Percentiles rank a stretch among this genome's conserved stretches.
Evolutionary conservation across 441 rosid genomes (phyloP).

Genomic region (Capsella rubella): DNA sequence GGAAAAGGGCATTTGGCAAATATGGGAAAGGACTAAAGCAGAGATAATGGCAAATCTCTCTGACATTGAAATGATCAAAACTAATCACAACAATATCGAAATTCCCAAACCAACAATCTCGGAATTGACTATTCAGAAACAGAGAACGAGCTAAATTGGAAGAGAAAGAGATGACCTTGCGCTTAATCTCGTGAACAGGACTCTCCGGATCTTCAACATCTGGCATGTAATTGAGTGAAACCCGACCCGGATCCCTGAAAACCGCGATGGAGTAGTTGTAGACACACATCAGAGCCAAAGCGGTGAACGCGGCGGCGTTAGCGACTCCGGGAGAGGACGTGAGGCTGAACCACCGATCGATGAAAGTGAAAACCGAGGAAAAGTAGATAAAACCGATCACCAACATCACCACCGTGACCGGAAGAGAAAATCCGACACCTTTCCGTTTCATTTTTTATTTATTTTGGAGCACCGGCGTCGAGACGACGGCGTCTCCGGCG

Average conservation of each 20-base stretch:
- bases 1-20: conserved; percentile 12
- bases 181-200: conserved; percentile 88
- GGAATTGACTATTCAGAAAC: background rate
- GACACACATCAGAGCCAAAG: conserved; percentile 64
- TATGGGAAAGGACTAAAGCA: background rate
- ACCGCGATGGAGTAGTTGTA: conserved; percentile 64
- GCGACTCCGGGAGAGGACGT: conserved; percentile 77
- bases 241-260: conserved; percentile 87
- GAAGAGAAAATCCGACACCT: conserved; percentile 60
- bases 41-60: conserved; percentile 22
- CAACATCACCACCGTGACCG: conserved; percentile 66
- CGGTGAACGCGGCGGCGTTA: conserved; percentile 75
- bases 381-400: conserved; percentile 72
- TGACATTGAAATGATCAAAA: conserved; percentile 5
- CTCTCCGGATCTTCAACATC: conserved; percentile 70
- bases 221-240: conserved; percentile 72
- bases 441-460: conserved; percentile 56
- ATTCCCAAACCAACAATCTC: background rate
- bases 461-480: conserved; percentile 61
- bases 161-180: conserved; percentile 63
- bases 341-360: conserved; percentile 92
- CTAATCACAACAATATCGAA: background rate
- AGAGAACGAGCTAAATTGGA: background rate
- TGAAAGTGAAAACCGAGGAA: conserved; percentile 75
- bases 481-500: conserved; percentile 71